Evolutionary conservation across 306 rosid genomes (phyloP).

Genomic region (Ammopiptanthus mongolicus): DNA sequence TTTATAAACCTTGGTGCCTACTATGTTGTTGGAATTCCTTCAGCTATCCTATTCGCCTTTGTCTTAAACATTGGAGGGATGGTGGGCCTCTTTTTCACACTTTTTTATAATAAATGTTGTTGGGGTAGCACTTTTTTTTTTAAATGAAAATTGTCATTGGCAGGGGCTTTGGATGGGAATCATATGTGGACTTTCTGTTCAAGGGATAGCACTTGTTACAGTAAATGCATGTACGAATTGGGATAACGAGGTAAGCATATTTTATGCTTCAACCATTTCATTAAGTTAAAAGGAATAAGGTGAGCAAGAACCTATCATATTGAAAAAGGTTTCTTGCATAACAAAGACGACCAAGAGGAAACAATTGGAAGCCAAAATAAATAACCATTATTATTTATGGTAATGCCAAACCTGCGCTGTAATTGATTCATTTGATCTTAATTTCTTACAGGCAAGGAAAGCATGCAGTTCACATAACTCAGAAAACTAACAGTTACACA

Average conservation of each 20-base stretch:
- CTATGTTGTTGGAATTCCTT: slow-evolving; percentile 59
- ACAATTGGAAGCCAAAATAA: background rate
- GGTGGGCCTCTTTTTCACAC: slow-evolving; percentile 24
- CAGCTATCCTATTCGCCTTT: slow-evolving; percentile 48
- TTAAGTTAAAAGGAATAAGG: background rate
- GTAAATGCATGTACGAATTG: slow-evolving; percentile 41
- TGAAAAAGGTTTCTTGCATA: background rate
- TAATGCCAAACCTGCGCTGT: background rate
- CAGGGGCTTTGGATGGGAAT: slow-evolving; percentile 70
- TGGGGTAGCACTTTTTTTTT: background rate
- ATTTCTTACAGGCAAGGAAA: slow-evolving; percentile 41
- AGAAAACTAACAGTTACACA: slow-evolving; percentile 12
- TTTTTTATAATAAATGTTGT: background rate
- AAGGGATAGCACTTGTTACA: slow-evolving; percentile 34
- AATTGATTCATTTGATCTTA: background rate
- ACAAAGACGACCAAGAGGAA: background rate
- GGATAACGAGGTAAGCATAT: slow-evolving; percentile 35
- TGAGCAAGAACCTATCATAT: background rate
- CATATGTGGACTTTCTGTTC: slow-evolving; percentile 55
- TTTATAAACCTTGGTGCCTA: slow-evolving; percentile 56
- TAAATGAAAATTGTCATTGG: background rate
- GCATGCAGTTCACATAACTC: slow-evolving; percentile 30
- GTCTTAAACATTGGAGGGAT: slow-evolving; percentile 52
- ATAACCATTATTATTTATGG: background rate
- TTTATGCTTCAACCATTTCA: background rate